Conservation (phyloP, 257 asterid genomes). For the Petrea volubilis region DNA sequence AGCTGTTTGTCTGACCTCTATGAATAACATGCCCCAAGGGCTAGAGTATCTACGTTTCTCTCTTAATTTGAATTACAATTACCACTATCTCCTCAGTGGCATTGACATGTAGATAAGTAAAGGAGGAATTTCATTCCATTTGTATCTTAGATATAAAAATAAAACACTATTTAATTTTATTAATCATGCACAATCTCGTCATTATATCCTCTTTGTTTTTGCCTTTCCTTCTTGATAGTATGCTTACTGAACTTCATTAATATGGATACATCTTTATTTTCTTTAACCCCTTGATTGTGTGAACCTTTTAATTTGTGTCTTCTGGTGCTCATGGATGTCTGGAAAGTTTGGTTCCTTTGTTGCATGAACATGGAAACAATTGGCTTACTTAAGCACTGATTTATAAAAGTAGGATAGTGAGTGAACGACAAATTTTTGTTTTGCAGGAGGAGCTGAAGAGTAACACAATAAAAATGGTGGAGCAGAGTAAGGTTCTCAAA, state of each 20-base stretch:
- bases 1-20: neutral
- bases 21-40: neutral
- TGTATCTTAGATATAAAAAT: neutral
- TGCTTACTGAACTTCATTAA: neutral
- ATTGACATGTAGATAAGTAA: neutral
- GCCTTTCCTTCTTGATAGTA: neutral
- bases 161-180: neutral
- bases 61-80: neutral
- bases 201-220: neutral
- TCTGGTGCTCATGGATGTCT: conserved; percentile 12
- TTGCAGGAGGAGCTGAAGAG: conserved; percentile 87
- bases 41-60: neutral
- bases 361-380: conserved; percentile 2
- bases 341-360: conserved; percentile 8
- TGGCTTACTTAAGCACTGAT: neutral
- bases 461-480: conserved; percentile 89
- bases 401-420: neutral
- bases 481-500: conserved; percentile 93
- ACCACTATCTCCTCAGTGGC: neutral
- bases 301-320: neutral
- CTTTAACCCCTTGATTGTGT: neutral
- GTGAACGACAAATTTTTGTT: conserved; percentile 6
- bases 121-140: neutral
- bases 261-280: neutral
- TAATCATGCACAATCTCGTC: neutral